These are phyloP conservation scores for Eucalyptus tenuipes DNA, from an alignment of 345 rosid genomes.

Conservation along the genomic window DNA sequence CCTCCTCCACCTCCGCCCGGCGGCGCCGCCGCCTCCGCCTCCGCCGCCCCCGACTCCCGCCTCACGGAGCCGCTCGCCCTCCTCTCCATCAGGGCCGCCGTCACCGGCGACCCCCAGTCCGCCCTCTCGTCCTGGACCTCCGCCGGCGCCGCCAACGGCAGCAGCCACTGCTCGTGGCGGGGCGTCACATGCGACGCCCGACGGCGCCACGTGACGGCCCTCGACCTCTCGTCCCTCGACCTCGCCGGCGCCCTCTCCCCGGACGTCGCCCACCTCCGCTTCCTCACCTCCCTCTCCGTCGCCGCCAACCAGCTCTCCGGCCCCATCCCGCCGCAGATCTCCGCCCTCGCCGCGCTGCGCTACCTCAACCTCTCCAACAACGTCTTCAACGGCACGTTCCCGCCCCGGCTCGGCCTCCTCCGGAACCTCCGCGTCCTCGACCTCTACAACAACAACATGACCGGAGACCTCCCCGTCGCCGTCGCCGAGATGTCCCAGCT, in stretches of 20 bases:
- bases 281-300: slow-evolving; percentile 46
- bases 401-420: slow-evolving; percentile 36
- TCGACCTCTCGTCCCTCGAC: slow-evolving; percentile 53
- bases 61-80: slow-evolving; percentile 57
- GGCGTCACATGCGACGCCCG: slow-evolving; percentile 60
- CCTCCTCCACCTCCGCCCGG: slow-evolving; percentile 18
- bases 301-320: slow-evolving; percentile 56
- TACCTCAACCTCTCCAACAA: slow-evolving; percentile 69
- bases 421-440: slow-evolving; percentile 55
- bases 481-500: slow-evolving; percentile 52
- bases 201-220: slow-evolving; percentile 42
- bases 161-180: slow-evolving; percentile 44
- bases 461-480: slow-evolving; percentile 55
- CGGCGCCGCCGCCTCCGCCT: slow-evolving; percentile 13
- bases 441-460: slow-evolving; percentile 74
- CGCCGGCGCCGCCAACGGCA: background rate
- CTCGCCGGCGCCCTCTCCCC: slow-evolving; percentile 66
- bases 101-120: slow-evolving; percentile 39
- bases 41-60: slow-evolving; percentile 1
- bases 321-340: slow-evolving; percentile 51
- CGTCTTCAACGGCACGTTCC: slow-evolving; percentile 59
- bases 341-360: slow-evolving; percentile 42
- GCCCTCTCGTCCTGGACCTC: slow-evolving; percentile 56
- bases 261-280: slow-evolving; percentile 42
- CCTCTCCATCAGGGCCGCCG: slow-evolving; percentile 50